A percentile compares a stretch with the other conserved stretches of the same genome.
These are phyloP conservation scores for Xerophyta viscosa DNA, from an alignment of 106 monocot genomes.

Conservation along the genomic window DNA sequence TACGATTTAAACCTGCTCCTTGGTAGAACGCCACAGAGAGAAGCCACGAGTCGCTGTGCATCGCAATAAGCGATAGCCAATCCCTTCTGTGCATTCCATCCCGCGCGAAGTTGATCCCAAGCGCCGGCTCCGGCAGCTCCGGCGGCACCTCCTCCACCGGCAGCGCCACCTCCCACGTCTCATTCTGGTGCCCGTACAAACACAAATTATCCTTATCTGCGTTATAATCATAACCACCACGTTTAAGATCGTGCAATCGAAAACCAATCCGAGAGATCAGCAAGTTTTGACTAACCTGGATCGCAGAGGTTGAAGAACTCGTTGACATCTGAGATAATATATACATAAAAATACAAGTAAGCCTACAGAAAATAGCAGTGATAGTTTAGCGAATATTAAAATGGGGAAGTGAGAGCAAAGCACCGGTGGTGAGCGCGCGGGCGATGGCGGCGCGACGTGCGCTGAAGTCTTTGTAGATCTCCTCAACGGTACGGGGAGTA, in stretches of 20 bases:
- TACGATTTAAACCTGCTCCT: conserved; percentile 73
- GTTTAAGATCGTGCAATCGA: not conserved
- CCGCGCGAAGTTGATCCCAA: conserved; percentile 93
- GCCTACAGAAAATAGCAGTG: too few species aligned
- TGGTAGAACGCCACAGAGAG: conserved; percentile 86
- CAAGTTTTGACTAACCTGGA: conserved; percentile 45
- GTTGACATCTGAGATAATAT: conserved; percentile 53
- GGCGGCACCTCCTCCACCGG: conserved; percentile 98
- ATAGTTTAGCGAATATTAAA: too few species aligned
- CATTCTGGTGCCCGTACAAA: conserved; percentile 75
- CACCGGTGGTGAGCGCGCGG: conserved; percentile 71
- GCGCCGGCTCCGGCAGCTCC: conserved; percentile 92
- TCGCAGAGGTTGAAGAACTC: conserved; percentile 80
- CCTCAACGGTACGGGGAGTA: conserved; percentile 83
- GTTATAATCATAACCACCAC: not conserved
- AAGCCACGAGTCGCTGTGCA: conserved; percentile 93
- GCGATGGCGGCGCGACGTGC: conserved; percentile 69
- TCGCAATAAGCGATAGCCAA: conserved; percentile 96
- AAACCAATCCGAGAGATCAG: not conserved
- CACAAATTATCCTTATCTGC: conserved; percentile 90
- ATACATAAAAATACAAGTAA: too few species aligned
- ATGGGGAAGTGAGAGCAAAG: not conserved
- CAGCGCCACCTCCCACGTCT: conserved; percentile 74
- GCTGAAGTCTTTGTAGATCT: conserved; percentile 78
- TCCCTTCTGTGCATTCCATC: conserved; percentile 92